phyloP scores from a whole-genome alignment of 306 rosid species.

The Potentilla sterilis region DNA sequence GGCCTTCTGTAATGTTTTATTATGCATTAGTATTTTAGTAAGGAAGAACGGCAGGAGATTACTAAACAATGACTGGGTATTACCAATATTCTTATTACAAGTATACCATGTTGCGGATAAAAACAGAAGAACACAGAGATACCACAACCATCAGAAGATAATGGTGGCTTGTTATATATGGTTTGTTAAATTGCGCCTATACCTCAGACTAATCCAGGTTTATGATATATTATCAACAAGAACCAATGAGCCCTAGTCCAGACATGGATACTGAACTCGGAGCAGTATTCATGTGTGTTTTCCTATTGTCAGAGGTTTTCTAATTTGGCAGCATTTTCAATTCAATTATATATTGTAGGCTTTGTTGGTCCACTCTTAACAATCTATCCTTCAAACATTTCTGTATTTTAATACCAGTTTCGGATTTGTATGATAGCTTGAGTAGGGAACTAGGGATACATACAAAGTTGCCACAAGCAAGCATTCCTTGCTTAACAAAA shows the following conservation, averaged over 20 bases:
- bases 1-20: neutral
- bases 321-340: conserved; percentile 13
- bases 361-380: neutral
- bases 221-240: neutral
- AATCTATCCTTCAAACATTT: neutral
- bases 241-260: neutral
- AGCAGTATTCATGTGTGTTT: neutral
- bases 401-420: neutral
- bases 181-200: neutral
- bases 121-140: neutral
- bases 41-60: neutral
- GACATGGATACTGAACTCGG: neutral
- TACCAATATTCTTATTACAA: too few relatives aligned
- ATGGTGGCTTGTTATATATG: neutral
- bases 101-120: neutral
- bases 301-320: conserved; percentile 2
- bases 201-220: neutral
- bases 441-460: neutral
- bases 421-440: neutral
- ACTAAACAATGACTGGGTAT: neutral
- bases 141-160: neutral
- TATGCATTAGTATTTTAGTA: neutral
- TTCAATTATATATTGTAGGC: neutral
- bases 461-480: neutral
- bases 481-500: neutral